phyloP scores from a whole-genome alignment of 768 basidiomycete genomes.

The Suillus ampliporus region DNA sequence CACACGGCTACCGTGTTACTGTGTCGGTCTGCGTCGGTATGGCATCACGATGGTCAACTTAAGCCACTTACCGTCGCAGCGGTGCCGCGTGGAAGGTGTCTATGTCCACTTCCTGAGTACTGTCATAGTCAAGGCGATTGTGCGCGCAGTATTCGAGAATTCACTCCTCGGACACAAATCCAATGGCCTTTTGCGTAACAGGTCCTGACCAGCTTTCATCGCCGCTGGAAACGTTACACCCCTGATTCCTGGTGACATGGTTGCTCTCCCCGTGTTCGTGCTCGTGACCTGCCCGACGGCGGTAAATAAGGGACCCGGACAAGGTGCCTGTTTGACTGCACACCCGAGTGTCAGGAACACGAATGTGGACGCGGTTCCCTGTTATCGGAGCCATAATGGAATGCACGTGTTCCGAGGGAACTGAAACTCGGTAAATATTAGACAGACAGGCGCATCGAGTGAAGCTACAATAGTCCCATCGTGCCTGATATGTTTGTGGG shows the following conservation, averaged over 20 bases:
- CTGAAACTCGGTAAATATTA: background rate
- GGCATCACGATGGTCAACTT: slow-evolving; percentile 3
- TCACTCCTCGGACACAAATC: background rate
- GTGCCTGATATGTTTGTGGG: background rate
- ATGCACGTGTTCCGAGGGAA: slow-evolving; percentile 1
- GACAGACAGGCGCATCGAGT: background rate
- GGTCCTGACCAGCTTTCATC: background rate
- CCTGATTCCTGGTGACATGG: background rate
- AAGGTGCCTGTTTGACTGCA: background rate
- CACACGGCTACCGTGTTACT: background rate
- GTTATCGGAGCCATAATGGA: background rate
- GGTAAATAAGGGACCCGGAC: background rate
- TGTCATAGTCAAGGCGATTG: background rate
- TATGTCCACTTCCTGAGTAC: background rate
- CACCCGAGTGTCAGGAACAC: background rate
- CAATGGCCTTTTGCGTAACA: background rate
- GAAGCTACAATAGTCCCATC: background rate
- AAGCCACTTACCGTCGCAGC: background rate
- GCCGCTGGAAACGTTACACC: background rate
- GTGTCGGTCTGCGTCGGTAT: background rate
- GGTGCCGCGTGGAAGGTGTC: background rate
- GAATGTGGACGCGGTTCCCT: background rate
- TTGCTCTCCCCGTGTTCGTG: background rate
- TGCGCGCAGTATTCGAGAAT: background rate
- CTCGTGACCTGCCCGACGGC: slow-evolving; percentile 3